These are phyloP conservation scores for Crucibulum laeve DNA, from an alignment of 768 basidiomycete species.

Conservation along the genomic window DNA sequence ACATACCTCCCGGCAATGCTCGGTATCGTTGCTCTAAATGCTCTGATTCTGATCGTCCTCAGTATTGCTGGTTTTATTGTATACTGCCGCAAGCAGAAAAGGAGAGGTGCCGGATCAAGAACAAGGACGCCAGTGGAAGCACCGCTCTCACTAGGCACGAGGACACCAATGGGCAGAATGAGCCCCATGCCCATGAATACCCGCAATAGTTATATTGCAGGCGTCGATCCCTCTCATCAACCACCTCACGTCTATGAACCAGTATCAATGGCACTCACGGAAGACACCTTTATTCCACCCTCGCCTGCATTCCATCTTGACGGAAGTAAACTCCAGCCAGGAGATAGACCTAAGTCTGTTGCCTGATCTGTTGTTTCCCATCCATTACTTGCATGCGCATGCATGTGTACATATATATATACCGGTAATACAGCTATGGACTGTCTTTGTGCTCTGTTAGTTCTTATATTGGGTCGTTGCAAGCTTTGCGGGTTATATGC, in stretches of 20 bases:
- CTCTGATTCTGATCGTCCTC: constrained; percentile 59
- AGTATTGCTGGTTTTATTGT: constrained; percentile 47
- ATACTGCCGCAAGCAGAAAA: constrained; percentile 44
- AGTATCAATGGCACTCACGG: constrained; percentile 64
- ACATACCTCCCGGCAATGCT: constrained; percentile 71
- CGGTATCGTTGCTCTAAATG: constrained; percentile 74
- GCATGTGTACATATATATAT: background rate
- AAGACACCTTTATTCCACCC: constrained; percentile 56
- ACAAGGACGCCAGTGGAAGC: too few species aligned
- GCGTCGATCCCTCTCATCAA: constrained; percentile 12
- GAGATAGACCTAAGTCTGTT: constrained; percentile 41
- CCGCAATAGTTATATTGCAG: constrained; percentile 36
- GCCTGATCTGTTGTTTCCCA: constrained; percentile 19
- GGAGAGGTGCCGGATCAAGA: constrained; percentile 14
- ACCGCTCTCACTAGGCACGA: too few species aligned
- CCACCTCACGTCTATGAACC: constrained; percentile 59
- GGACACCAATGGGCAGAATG: constrained; percentile 39
- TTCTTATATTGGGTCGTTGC: background rate
- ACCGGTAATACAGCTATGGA: background rate
- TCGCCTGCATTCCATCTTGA: constrained; percentile 52
- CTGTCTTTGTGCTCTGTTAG: background rate
- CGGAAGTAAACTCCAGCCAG: constrained; percentile 20
- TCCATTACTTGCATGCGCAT: background rate
- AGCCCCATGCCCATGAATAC: constrained; percentile 57
- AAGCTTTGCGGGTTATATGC: background rate